Conservation (phyloP, 805 yeast species). For the Pichia cabralensis region DNA sequence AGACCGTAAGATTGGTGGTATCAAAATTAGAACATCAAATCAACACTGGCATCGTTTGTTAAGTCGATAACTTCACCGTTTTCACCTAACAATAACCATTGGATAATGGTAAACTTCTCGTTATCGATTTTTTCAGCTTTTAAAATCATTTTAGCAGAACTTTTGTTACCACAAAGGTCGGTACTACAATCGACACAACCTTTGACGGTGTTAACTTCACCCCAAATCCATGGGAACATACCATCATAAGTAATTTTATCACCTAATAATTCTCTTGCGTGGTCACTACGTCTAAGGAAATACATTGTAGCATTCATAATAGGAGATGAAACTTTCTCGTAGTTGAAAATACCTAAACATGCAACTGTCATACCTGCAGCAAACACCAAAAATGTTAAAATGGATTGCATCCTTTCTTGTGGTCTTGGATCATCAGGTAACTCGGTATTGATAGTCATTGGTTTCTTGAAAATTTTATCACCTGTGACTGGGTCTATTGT, state of each 20-base stretch:
- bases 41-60: slow-evolving; percentile 35
- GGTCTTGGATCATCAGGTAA: slow-evolving; percentile 69
- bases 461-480: slow-evolving; percentile 21
- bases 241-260: slow-evolving; percentile 64
- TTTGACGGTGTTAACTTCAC: slow-evolving; percentile 72
- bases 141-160: slow-evolving; percentile 45
- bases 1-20: too few species aligned
- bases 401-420: slow-evolving; percentile 30
- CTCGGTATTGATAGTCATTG: slow-evolving; percentile 64
- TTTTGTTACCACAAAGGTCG: slow-evolving; percentile 56
- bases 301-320: slow-evolving; percentile 79
- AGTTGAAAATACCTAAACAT: slow-evolving; percentile 69
- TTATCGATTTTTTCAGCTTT: slow-evolving; percentile 52
- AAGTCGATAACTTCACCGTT: slow-evolving; percentile 35
- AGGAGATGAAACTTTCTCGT: slow-evolving; percentile 87
- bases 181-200: slow-evolving; percentile 73
- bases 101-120: slow-evolving; percentile 47
- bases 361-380: slow-evolving; percentile 43
- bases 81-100: slow-evolving; percentile 51
- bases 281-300: slow-evolving; percentile 65
- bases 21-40: slow-evolving; percentile 9
- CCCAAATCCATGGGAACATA: slow-evolving; percentile 82
- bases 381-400: slow-evolving; percentile 42
- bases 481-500: slow-evolving; percentile 17
- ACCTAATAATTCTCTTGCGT: slow-evolving; percentile 59